phyloP scores from a whole-genome alignment of 2,329 filamentous ascomycete species.

The Talaromyces sp. region DNA sequence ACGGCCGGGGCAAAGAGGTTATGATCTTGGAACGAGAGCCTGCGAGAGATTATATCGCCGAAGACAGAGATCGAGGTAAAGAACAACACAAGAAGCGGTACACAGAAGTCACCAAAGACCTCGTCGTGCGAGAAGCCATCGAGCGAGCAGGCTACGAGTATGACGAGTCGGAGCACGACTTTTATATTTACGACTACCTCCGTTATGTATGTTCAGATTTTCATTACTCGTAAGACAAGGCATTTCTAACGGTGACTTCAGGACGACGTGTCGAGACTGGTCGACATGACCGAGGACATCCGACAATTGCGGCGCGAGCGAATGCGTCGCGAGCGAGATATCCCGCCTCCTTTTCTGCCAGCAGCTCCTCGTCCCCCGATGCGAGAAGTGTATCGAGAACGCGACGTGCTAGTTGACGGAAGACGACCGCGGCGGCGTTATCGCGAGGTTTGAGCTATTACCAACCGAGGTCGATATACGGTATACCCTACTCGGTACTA shows the following conservation, averaged over 20 bases:
- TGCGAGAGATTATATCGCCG: constrained; percentile 33
- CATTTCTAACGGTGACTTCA: constrained; percentile 30
- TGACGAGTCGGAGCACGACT: constrained; percentile 84
- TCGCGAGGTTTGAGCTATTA: constrained; percentile 7
- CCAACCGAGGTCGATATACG: neutral
- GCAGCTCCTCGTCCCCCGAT: constrained; percentile 13
- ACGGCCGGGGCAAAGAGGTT: constrained; percentile 14
- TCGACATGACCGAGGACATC: constrained; percentile 77
- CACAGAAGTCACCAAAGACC: constrained; percentile 95
- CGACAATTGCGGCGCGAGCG: constrained; percentile 58
- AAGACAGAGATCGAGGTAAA: constrained; percentile 34
- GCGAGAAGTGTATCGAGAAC: constrained; percentile 1
- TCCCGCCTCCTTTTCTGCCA: constrained; percentile 13
- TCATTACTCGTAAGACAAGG: neutral
- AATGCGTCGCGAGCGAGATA: constrained; percentile 44
- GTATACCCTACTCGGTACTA: neutral
- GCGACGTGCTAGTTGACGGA: constrained; percentile 8
- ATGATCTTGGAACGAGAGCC: constrained; percentile 7
- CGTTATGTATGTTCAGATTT: constrained; percentile 63
- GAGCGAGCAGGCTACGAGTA: constrained; percentile 79
- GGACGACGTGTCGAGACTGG: constrained; percentile 82
- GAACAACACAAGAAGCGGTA: constrained; percentile 62
- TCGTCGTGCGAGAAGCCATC: constrained; percentile 82
- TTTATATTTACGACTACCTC: constrained; percentile 89
- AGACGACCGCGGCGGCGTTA: constrained; percentile 5